Evolutionary conservation across 163 green algal genomes (phyloP).

Genomic region (Scenedesmus sp.): DNA sequence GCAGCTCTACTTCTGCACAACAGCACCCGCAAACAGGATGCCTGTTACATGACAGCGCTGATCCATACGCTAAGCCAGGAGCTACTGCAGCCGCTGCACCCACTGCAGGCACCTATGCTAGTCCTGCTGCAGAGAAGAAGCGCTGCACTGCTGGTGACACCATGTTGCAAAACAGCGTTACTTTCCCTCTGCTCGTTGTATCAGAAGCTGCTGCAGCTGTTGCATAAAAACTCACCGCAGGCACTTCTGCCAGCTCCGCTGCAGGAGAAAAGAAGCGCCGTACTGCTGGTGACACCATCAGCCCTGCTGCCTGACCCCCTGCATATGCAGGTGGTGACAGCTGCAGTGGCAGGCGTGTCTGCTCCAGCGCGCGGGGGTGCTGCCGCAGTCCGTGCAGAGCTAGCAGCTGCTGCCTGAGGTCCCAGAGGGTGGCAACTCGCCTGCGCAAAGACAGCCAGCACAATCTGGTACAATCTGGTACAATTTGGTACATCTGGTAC

Average conservation of each 20-base stretch:
- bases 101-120: background rate
- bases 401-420: slow-evolving; percentile 20
- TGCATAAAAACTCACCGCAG: background rate
- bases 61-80: too few relatives aligned
- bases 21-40: too few relatives aligned
- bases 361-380: background rate
- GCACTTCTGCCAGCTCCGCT: background rate
- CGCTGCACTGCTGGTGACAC: background rate
- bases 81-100: background rate
- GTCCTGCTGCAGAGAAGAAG: background rate
- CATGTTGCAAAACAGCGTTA: too few relatives aligned
- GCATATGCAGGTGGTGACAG: background rate
- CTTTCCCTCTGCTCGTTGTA: too few relatives aligned
- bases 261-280: background rate
- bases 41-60: too few relatives aligned
- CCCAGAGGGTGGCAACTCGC: background rate
- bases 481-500: too few relatives aligned
- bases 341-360: background rate
- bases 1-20: too few relatives aligned
- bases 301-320: background rate
- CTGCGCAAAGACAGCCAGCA: background rate
- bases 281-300: background rate
- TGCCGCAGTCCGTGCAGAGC: background rate
- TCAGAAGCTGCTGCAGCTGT: too few relatives aligned
- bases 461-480: too few relatives aligned